Evolutionary conservation across 352 stramenopile genomes (phyloP).

Genomic region (Phytophthora macrochlamydospora): DNA sequence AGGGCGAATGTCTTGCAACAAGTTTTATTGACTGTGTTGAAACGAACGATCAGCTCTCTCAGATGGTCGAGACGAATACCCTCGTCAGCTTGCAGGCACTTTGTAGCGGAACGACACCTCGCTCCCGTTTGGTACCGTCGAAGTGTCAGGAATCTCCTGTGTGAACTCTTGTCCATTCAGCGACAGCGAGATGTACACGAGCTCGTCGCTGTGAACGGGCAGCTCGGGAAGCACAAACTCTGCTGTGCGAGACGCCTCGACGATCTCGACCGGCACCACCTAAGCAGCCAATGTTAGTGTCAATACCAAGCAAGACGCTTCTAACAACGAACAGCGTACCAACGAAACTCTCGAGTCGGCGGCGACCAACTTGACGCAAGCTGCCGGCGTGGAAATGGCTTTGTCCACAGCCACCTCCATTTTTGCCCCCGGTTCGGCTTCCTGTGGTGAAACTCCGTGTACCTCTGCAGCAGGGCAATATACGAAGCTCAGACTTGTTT

Average conservation of each 20-base stretch:
- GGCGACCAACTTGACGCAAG: constrained; percentile 26
- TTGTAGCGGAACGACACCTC: constrained; percentile 28
- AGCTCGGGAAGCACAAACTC: constrained; percentile 36
- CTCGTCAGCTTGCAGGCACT: neutral
- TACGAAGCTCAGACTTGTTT: constrained; percentile 26
- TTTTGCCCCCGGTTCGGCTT: constrained; percentile 25
- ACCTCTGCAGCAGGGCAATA: constrained; percentile 29
- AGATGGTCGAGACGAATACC: neutral
- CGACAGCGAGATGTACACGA: constrained; percentile 31
- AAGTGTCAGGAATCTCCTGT: neutral
- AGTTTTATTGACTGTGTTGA: too few species aligned
- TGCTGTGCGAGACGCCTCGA: constrained; percentile 22
- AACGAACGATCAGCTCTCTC: too few species aligned
- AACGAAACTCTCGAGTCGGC: constrained; percentile 19
- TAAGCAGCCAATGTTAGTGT: constrained; percentile 9
- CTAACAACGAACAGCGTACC: constrained; percentile 21
- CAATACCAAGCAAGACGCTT: neutral
- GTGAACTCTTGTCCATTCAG: constrained; percentile 48
- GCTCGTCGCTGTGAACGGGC: constrained; percentile 13
- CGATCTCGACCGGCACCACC: constrained; percentile 33
- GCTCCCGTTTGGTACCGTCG: neutral
- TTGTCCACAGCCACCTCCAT: constrained; percentile 29
- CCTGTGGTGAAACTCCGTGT: constrained; percentile 14
- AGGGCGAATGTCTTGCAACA: neutral
- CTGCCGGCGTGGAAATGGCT: constrained; percentile 15